phyloP scores from a whole-genome alignment of 2,329 filamentous ascomycete genomes.

The Trichoderma gracile region DNA sequence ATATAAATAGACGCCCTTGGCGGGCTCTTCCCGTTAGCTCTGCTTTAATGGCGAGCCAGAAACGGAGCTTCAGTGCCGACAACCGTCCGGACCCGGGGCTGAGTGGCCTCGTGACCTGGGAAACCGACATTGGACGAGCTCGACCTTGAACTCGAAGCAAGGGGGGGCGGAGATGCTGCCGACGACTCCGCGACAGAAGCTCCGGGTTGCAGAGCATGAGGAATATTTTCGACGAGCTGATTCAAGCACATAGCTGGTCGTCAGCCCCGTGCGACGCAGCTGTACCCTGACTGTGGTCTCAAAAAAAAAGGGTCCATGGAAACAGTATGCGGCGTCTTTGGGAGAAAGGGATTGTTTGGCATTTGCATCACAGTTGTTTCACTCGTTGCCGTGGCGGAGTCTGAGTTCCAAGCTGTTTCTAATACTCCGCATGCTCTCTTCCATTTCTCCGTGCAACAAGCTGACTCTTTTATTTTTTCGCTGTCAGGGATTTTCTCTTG shows the following conservation, averaged over 20 bases:
- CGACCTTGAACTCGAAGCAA: too few species aligned
- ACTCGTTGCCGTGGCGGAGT: conserved; percentile 24
- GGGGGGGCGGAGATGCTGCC: too few species aligned
- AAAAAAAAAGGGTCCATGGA: neutral
- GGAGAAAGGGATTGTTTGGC: neutral
- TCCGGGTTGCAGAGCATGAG: too few species aligned
- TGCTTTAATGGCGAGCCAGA: neutral
- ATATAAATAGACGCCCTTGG: conserved; percentile 6
- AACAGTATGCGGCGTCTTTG: conserved; percentile 6
- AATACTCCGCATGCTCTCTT: neutral
- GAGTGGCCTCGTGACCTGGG: conserved; percentile 13
- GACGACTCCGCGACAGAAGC: too few species aligned
- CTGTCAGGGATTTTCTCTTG: too few species aligned
- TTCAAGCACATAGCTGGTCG: neutral
- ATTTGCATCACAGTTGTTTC: conserved; percentile 25
- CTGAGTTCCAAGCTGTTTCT: neutral
- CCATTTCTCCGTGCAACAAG: neutral
- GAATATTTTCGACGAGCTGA: neutral
- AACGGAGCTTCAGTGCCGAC: neutral
- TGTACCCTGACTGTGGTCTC: conserved; percentile 5
- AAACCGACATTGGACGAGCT: too few species aligned
- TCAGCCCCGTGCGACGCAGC: too few species aligned
- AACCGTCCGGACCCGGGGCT: conserved; percentile 9
- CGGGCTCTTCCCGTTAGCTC: conserved; percentile 6
- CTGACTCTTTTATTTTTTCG: neutral